A percentile compares a stretch with the other conserved stretches of the same genome.
phyloP scores from a whole-genome alignment of 169 alveolate genomes.

The Hepatocystis sp. region DNA sequence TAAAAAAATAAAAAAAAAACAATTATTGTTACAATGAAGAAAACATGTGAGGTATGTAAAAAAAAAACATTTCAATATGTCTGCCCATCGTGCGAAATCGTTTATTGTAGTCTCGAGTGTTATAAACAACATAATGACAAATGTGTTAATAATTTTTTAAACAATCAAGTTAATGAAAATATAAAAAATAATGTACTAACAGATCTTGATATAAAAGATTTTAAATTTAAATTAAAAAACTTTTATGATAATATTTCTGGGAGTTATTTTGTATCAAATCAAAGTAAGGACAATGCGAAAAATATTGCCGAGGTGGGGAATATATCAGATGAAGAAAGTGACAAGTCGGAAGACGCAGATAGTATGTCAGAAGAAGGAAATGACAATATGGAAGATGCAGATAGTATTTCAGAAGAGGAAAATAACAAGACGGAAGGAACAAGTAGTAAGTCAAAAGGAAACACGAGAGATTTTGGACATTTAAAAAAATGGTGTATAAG shows the following conservation, averaged over 20 bases:
- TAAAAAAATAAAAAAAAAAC: neutral
- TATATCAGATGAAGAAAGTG: neutral
- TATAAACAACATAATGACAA: slow-evolving; percentile 38
- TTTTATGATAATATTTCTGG: slow-evolving; percentile 23
- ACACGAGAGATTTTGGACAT: neutral
- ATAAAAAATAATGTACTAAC: slow-evolving; percentile 35
- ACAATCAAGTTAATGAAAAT: slow-evolving; percentile 53
- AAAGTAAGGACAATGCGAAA: neutral
- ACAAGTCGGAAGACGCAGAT: neutral
- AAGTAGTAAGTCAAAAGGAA: neutral
- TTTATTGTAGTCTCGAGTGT: slow-evolving; percentile 64
- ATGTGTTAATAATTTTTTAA: slow-evolving; percentile 42
- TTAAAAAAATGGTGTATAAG: slow-evolving; percentile 58
- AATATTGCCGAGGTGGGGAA: neutral
- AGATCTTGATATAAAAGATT: slow-evolving; percentile 52
- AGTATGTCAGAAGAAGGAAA: neutral
- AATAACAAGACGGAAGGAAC: neutral
- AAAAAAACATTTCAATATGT: slow-evolving; percentile 50
- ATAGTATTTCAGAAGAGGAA: neutral
- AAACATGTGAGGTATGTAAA: slow-evolving; percentile 72
- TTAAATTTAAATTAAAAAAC: slow-evolving; percentile 45
- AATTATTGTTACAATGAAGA: slow-evolving; percentile 13
- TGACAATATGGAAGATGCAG: neutral
- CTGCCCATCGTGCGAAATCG: slow-evolving; percentile 75
- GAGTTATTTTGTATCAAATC: neutral